Evolutionary conservation across 192 early-diverging fungal species (phyloP).

Genomic region (Spizellomyces punctatus): DNA sequence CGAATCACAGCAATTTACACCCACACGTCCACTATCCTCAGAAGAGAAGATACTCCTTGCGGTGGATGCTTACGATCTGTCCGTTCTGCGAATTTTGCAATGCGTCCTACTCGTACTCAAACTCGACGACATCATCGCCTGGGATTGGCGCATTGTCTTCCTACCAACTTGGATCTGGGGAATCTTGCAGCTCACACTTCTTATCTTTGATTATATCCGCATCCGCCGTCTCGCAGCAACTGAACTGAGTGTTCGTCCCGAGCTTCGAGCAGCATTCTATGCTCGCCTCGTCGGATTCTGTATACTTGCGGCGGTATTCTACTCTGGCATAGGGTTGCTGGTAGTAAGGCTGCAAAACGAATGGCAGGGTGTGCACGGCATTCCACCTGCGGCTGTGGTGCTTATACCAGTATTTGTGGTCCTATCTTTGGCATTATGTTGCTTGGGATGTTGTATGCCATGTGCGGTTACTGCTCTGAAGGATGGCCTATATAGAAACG

Average conservation of each 20-base stretch:
- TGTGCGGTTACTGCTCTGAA: background rate
- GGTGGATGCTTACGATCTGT: conserved; percentile 53
- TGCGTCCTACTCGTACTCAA: conserved; percentile 67
- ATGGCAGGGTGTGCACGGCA: background rate
- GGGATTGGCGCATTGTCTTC: conserved; percentile 39
- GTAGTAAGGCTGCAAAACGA: conserved; percentile 33
- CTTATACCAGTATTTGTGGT: conserved; percentile 59
- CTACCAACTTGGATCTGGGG: conserved; percentile 34
- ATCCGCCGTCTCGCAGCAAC: background rate
- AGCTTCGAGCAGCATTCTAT: background rate
- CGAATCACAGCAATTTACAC: conserved; percentile 28
- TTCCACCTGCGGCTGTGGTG: conserved; percentile 45
- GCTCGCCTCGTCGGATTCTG: conserved; percentile 13
- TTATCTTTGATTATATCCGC: background rate
- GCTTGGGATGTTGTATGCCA: conserved; percentile 47
- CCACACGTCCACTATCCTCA: conserved; percentile 19
- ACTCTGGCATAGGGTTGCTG: conserved; percentile 41
- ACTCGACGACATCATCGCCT: conserved; percentile 24
- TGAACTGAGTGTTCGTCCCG: background rate
- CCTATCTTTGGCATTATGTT: conserved; percentile 42
- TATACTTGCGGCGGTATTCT: conserved; percentile 30
- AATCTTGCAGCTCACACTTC: conserved; percentile 6
- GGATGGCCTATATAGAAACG: background rate
- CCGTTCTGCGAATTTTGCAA: conserved; percentile 66
- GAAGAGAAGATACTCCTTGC: conserved; percentile 34